Conservation (phyloP, 108 stramenopile genomes). For the Nannochloropsis gaditana region DNA sequence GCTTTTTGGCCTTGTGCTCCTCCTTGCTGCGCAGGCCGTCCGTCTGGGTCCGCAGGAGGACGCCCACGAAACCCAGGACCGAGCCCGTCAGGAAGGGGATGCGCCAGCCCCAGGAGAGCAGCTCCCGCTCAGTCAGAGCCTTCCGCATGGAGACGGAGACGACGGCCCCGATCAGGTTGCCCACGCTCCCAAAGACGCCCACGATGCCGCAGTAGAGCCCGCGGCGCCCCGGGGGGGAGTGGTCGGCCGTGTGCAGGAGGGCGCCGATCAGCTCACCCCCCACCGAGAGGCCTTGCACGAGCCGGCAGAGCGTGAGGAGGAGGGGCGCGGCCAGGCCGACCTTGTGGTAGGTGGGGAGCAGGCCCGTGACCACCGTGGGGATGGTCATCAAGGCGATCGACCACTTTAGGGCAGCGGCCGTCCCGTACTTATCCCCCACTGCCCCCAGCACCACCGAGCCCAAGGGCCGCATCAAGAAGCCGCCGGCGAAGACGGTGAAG, state of each 20-base stretch:
- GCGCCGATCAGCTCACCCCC: slow-evolving; percentile 20
- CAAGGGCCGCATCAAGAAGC: slow-evolving; percentile 9
- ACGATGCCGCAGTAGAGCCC: background rate
- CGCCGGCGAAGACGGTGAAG: slow-evolving; percentile 19
- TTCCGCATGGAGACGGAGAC: background rate
- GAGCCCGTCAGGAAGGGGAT: slow-evolving; percentile 22
- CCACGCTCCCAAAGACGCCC: background rate
- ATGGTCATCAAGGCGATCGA: slow-evolving; percentile 6
- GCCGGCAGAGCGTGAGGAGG: background rate
- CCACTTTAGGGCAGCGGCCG: background rate
- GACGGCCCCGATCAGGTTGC: background rate
- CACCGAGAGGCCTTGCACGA: slow-evolving; percentile 22
- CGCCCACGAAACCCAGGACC: background rate
- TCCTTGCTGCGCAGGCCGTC: background rate
- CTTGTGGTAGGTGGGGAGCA: background rate
- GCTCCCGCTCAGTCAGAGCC: background rate
- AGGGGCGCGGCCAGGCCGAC: background rate
- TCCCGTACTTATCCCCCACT: slow-evolving; percentile 21
- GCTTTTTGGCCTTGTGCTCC: background rate
- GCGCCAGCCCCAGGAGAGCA: slow-evolving; percentile 20
- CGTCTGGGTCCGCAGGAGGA: background rate
- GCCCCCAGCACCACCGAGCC: slow-evolving; percentile 7
- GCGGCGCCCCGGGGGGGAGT: background rate
- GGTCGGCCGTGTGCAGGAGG: slow-evolving; percentile 3
- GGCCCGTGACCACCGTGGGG: background rate